These are phyloP conservation scores for Penicillium occitanis DNA, from an alignment of 2,329 filamentous ascomycete species.

Conservation along the genomic window DNA sequence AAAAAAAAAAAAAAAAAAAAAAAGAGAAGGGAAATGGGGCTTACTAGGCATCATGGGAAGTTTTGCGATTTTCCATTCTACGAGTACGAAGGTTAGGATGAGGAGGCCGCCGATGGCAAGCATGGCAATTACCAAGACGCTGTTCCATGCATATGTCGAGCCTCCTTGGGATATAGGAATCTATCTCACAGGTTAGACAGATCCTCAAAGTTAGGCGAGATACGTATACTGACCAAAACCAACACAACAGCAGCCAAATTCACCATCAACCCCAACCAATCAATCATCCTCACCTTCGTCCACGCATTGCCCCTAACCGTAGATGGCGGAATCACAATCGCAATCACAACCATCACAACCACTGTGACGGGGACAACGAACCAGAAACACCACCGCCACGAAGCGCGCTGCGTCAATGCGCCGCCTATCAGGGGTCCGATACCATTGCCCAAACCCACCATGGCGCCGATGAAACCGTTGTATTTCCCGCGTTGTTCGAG, in stretches of 20 bases:
- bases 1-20: too few relatives aligned
- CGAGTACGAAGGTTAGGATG: conserved; percentile 9
- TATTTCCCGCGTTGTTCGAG: conserved; percentile 55
- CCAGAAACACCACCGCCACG: conserved; percentile 32
- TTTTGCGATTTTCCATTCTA: conserved; percentile 19
- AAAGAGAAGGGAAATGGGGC: too few relatives aligned
- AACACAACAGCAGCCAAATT: conserved; percentile 17
- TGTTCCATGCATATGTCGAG: conserved; percentile 16
- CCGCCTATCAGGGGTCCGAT: conserved; percentile 40
- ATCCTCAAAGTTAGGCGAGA: neutral
- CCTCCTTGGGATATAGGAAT: conserved; percentile 18
- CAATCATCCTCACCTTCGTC: conserved; percentile 17
- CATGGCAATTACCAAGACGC: conserved; percentile 14
- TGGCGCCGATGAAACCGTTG: conserved; percentile 28
- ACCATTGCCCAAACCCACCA: conserved; percentile 39
- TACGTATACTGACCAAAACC: conserved; percentile 5
- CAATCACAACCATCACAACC: conserved; percentile 8
- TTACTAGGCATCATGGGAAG: conserved; percentile 18
- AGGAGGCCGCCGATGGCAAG: conserved; percentile 9
- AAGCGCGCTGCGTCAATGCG: conserved; percentile 29
- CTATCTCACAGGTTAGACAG: neutral
- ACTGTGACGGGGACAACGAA: conserved; percentile 10
- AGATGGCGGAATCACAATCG: conserved; percentile 17
- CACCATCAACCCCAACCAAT: conserved; percentile 15
- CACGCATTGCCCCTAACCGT: conserved; percentile 4